Evolutionary conservation across 176 grass and related monocot species (phyloP), one percentile per base, ranked within the genome.

Genomic region (Dactylis glomerata): DNA sequence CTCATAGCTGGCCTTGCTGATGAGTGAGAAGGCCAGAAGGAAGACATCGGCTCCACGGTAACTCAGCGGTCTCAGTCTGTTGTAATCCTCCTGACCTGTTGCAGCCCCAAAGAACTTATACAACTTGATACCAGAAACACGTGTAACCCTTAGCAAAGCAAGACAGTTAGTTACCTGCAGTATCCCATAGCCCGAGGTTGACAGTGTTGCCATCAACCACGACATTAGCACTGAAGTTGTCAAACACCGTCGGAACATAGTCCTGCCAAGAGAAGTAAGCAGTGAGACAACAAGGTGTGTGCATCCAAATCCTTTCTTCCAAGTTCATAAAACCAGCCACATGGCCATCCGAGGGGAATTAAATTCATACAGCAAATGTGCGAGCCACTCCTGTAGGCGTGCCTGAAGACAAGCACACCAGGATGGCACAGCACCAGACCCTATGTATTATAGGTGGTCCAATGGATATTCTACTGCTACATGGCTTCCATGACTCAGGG

Each of bases 1-100:
- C 82, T 89, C 89, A 58, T 94, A 94, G 40, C 89, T 94, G 56
- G 92, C 92, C 84, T 94, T 94, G 61, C 92, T 94, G 79, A 94
- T 94, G 32, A 94, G 89, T 31, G 92, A 94, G 84, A 94, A 94
- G 57, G 92, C 89, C 84, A 94, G 89, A 80, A 91, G 89, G 69
- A 94, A 94, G 84, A 94, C 89, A 69, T 94, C 92, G 46, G 92
- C 92, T 72, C 92, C 92, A 82, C 92, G 89, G 70, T 94, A 94
- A 24, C 92, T 94, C 74, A 94, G 82, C 47, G 92, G 89, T 87
- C 92, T 94, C 87, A 94, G 81, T 82, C 92, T 89, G 58, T 91
- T 94, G 87, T 94, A 91, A 68, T 94, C 92, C 76, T 94, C 92
- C 84, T 94, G 89, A 74, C 92, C 92, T 94, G 92, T 78, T 84